These are phyloP conservation scores for Excoecaria cochinchinensis DNA, from an alignment of 345 rosid species.

Conservation along the genomic window DNA sequence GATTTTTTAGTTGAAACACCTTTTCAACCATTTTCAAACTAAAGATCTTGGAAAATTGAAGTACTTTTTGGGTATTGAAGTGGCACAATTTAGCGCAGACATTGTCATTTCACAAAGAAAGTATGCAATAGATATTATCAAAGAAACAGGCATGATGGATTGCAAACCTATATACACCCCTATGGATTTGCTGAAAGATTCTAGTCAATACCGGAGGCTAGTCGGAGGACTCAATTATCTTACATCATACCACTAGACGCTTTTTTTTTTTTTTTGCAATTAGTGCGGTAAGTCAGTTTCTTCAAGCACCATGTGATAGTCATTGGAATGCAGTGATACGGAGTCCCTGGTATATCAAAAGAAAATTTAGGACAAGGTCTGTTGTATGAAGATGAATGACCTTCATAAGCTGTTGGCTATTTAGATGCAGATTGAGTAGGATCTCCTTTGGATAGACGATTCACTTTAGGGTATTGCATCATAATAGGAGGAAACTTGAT, in stretches of 20 bases:
- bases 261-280: too few relatives aligned
- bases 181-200: not conserved
- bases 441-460: not conserved
- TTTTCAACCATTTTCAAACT: not conserved
- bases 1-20: not conserved
- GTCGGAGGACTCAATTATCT: not conserved
- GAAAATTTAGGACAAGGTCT: not conserved
- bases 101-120: too few relatives aligned
- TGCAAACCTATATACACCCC: not conserved
- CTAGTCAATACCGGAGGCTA: not conserved
- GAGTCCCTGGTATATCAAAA: not conserved
- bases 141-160: not conserved
- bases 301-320: not conserved
- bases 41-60: not conserved
- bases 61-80: too few relatives aligned
- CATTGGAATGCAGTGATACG: not conserved
- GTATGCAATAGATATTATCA: not conserved
- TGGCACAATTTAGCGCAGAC: too few relatives aligned
- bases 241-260: too few relatives aligned
- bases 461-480: not conserved
- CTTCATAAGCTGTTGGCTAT: not conserved
- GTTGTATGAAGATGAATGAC: not conserved
- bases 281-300: not conserved
- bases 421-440: not conserved
- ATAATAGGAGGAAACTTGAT: not conserved